Base-by-base conservation (phyloP, 306 rosid species). In the Pueraria montana region DNA sequence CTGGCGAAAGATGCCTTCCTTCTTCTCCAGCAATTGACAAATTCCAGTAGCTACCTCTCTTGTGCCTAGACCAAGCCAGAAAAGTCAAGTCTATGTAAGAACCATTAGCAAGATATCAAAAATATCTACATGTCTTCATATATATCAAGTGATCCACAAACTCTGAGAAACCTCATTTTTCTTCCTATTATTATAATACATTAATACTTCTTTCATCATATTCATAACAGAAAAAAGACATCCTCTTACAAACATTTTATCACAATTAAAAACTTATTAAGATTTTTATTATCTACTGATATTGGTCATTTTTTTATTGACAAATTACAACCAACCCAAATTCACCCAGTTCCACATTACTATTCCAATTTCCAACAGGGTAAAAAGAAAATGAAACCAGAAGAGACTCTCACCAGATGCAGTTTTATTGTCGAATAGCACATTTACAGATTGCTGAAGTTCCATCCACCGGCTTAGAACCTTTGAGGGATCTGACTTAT, bases 1-100 rank as follows among this genome's bases (percentile, higher is more conserved):
- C 89, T 96, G 98, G 68, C 97, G 97, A 81, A 95, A 96, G 75
- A 96, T 74, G 78, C 98, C 99, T 80, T 92, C 99, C 85, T 96
- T 96, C 91, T 93, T 96, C 82, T 96, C 97, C 83, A 93, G 85
- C 87, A 96, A 81, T 87, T 96, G 98, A 88, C 92, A 87, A 85
- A 92, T 91, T 64, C 99, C 97, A 67, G 90, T 45, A 72, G 87
- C 76, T 24, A 53, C 87, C 26, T 90, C 93, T 84, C 55, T 87
- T 89, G 85, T 78, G 53, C 86, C 92, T 86, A 48, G 87, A 81
- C 79, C 95, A 89, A 68, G 66, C 69, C 82, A 72, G 17, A 43
- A 48, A 74, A 65, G 62, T 81, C 65, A 83, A 55, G 2, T 14
- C 5, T 5, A 45, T 21, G 80, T 43, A 36, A 62, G 40, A 65